Percentiles rank a stretch among this genome's conserved stretches.
phyloP scores from a whole-genome alignment of 768 basidiomycete genomes.

The Mycena vitilis region DNA sequence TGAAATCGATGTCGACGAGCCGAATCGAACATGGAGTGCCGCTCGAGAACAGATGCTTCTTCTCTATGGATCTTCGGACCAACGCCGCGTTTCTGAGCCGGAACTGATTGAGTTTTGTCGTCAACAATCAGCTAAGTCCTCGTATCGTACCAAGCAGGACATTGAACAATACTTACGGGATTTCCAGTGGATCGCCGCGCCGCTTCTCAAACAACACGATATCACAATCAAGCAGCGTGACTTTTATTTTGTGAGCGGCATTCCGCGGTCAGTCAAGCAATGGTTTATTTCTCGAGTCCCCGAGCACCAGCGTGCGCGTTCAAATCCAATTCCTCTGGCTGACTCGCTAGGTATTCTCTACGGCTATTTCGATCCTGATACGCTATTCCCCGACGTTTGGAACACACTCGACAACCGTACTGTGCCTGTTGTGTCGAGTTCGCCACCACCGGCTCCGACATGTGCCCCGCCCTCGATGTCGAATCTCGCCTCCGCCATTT shows the following conservation, averaged over 20 bases:
- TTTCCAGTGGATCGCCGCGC: not conserved
- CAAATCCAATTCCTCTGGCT: not conserved
- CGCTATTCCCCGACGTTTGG: too few relatives aligned
- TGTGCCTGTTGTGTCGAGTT: too few relatives aligned
- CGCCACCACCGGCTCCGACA: too few relatives aligned
- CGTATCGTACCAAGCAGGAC: not conserved
- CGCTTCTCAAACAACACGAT: not conserved
- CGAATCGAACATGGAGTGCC: slow-evolving; percentile 4
- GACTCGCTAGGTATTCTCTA: slow-evolving; percentile 2
- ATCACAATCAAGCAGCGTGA: not conserved
- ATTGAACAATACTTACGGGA: slow-evolving; percentile 3
- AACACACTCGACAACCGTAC: too few relatives aligned
- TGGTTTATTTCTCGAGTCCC: slow-evolving; percentile 23
- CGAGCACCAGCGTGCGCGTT: slow-evolving; percentile 5
- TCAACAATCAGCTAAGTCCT: slow-evolving; percentile 2
- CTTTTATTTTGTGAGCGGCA: slow-evolving; percentile 27
- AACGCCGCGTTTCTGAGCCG: not conserved
- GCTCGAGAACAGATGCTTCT: not conserved
- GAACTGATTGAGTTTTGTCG: slow-evolving; percentile 23
- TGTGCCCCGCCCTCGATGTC: not conserved
- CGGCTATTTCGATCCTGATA: slow-evolving; percentile 13
- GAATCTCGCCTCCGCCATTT: not conserved
- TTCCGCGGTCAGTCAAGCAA: slow-evolving; percentile 20
- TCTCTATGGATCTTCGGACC: not conserved
- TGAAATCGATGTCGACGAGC: slow-evolving; percentile 15